A percentile compares a stretch with the other conserved stretches of the same genome.
phyloP scores from a whole-genome alignment of 257 asterid species.

The Solanum sitiens region DNA sequence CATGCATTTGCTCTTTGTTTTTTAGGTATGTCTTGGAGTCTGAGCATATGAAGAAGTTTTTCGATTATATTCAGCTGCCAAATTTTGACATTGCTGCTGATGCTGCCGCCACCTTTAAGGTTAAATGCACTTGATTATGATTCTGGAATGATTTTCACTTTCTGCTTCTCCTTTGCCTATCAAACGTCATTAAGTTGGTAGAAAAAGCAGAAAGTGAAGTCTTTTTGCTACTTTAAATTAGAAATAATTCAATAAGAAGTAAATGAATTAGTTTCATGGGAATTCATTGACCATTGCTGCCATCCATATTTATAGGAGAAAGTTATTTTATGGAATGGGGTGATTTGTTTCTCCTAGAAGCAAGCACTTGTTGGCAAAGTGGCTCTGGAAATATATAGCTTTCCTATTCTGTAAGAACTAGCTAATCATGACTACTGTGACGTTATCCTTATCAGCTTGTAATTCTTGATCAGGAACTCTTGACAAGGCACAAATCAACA shows the following conservation, averaged over 20 bases:
- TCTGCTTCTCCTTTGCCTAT: neutral
- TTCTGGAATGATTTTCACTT: neutral
- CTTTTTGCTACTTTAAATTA: neutral
- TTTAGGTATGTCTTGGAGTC: slow-evolving; percentile 62
- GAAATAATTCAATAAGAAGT: neutral
- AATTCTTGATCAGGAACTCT: slow-evolving; percentile 53
- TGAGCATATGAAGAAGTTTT: slow-evolving; percentile 63
- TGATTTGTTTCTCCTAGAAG: neutral
- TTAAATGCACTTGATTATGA: slow-evolving; percentile 5
- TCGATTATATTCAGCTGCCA: slow-evolving; percentile 55
- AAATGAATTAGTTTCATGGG: neutral
- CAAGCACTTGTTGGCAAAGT: neutral
- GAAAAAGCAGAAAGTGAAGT: neutral
- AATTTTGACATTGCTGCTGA: slow-evolving; percentile 64
- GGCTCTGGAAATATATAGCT: neutral
- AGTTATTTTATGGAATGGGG: neutral
- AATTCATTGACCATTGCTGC: neutral
- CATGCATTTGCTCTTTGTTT: neutral
- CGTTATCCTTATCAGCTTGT: neutral
- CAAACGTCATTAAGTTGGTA: neutral
- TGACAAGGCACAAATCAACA: slow-evolving; percentile 94
- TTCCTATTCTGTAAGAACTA: neutral
- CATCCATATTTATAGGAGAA: neutral
- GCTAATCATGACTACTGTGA: neutral
- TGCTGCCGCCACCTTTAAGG: slow-evolving; percentile 79